Base-by-base conservation (phyloP, 2,329 filamentous ascomycete genomes). In the Orbilia quercus region DNA sequence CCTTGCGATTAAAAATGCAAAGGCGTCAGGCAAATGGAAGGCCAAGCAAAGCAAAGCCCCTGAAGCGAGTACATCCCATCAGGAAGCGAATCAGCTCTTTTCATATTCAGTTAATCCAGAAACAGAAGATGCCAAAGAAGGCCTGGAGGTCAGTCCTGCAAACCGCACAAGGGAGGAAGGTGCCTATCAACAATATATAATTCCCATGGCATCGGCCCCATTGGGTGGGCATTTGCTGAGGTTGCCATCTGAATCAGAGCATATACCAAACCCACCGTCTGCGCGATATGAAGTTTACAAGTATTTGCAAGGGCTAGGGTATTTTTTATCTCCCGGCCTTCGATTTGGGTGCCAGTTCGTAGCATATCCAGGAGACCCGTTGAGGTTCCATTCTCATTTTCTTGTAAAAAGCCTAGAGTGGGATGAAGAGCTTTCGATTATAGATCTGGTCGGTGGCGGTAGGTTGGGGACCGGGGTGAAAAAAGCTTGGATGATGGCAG, bases 331-430 rank as follows among this genome's bases (percentile, higher is more conserved):
- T 62, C 95, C 95, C 0, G 95, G 95, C 7, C 85, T 99, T 58
- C 91, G 95, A 23, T 99, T 99, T 78, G 95, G 95, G 23, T 96
- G 93, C 77, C 88, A 95, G 78, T 97, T 96, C 81, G 92, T 92
- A 77, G 91, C 96, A 3, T 99, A 99, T 78, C 95, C 95, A 0
- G 95, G 95, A 48, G 95, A 99, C 80, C 92, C 95, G 0, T 84
- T 99, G 57, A 89, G 95, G 9, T 99, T 96, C 80, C 95, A 99
- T 81, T 95, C 92, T 48, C 95, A 99, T 80, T 98, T 96, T 80
- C 85, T 96, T 77, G 91, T 90, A 6, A 90, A 89, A n/a, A 88
- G 90, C 31, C 87, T 90, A 77, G 88, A 84, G n/a, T 98, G 92
- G 92, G 88, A 97, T 73, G 87, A 96, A 78, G 88, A 92, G 77